These are phyloP conservation scores for Endocladia muricata DNA, from an alignment of 31 red algal species.

Conservation along the genomic window DNA sequence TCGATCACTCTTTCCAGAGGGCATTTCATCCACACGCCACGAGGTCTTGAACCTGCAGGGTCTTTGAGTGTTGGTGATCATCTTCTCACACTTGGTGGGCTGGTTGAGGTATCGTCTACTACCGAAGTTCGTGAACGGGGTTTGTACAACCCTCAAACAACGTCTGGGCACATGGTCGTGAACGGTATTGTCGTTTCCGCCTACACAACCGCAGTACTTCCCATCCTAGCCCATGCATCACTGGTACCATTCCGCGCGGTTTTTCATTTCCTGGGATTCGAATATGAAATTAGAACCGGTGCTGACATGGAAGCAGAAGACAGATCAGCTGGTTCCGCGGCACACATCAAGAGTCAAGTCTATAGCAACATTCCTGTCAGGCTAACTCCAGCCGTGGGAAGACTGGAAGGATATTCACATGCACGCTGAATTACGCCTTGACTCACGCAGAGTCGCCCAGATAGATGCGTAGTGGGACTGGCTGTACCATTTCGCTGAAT, in stretches of 20 bases:
- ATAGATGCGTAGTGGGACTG: too few species aligned
- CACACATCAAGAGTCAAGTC: too few species aligned
- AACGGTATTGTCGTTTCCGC: conserved; percentile 36
- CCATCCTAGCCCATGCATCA: conserved; percentile 27
- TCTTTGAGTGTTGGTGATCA: conserved; percentile 6
- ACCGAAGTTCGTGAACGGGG: not conserved
- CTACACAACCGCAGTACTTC: conserved; percentile 49
- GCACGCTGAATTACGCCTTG: too few species aligned
- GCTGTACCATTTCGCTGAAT: too few species aligned
- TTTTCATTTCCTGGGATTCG: not conserved
- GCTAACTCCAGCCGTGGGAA: too few species aligned
- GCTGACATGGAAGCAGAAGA: too few species aligned
- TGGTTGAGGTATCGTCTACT: not conserved
- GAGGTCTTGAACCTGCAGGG: not conserved
- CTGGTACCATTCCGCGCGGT: conserved; percentile 26
- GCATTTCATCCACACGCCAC: conserved; percentile 24
- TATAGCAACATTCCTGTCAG: too few species aligned
- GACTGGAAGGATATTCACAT: too few species aligned
- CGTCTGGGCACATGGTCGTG: conserved; percentile 40
- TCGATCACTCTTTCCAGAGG: conserved; percentile 35
- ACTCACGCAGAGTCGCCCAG: too few species aligned
- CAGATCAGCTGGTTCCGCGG: too few species aligned
- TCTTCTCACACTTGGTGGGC: conserved; percentile 11
- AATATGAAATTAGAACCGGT: too few species aligned
- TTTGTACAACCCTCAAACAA: conserved; percentile 65